phyloP scores from a whole-genome alignment of 257 asterid genomes.

The Thymus quinquecostatus region DNA sequence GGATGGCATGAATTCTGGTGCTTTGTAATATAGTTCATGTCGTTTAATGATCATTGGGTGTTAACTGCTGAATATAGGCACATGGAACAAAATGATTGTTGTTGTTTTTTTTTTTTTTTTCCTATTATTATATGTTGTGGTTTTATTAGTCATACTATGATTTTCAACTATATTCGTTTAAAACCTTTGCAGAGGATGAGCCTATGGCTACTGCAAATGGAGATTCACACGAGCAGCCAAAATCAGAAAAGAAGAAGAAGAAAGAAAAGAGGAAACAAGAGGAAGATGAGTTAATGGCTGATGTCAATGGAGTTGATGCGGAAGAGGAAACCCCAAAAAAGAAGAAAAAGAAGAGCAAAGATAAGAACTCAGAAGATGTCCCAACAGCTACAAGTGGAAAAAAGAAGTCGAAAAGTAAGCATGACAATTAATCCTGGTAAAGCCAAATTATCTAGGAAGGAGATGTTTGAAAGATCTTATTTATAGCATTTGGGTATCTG shows the following conservation, averaged over 20 bases:
- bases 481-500: background rate
- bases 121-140: background rate
- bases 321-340: slow-evolving; percentile 67
- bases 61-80: background rate
- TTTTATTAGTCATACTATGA: background rate
- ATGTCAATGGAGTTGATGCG: slow-evolving; percentile 37
- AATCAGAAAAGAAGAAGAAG: slow-evolving; percentile 79
- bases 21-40: background rate
- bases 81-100: background rate
- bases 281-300: slow-evolving; percentile 40
- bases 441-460: background rate
- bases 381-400: slow-evolving; percentile 48
- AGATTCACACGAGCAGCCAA: slow-evolving; percentile 59
- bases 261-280: slow-evolving; percentile 72
- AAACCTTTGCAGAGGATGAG: slow-evolving; percentile 50
- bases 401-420: slow-evolving; percentile 42
- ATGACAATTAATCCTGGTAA: slow-evolving; percentile 26
- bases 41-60: background rate
- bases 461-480: background rate
- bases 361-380: slow-evolving; percentile 40
- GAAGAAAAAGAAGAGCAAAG: slow-evolving; percentile 68
- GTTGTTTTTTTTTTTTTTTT: background rate
- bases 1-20: too few relatives aligned
- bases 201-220: slow-evolving; percentile 45
- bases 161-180: background rate